Evolutionary conservation across 2,329 filamentous ascomycete genomes (phyloP), one percentile per base, ranked within the genome.

Genomic region (Curvularia sp.): DNA sequence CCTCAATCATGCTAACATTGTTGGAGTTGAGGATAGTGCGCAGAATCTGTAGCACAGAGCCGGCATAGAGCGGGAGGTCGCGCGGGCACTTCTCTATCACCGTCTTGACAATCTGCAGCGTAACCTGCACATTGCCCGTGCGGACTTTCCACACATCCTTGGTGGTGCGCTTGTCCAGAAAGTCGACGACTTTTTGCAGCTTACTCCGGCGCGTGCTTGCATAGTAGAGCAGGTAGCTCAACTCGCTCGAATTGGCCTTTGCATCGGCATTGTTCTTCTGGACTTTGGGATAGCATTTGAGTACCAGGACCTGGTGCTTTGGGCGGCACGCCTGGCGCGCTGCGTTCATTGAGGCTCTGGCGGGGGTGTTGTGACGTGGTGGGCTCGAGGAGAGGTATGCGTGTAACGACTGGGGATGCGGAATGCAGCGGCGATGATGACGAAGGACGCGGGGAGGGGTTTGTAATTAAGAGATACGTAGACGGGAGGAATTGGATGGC

Each of bases 171-270:
- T 94, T 96, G 81, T 98, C 93, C 65, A 99, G 84, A 75, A 97
- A 99, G 69, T 88, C 88, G 77, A 92, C 93, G 67, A 99, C 93
- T 80, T 99, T 99, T 73, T 95, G 92, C 69, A 98, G 88, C 84
- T 98, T 99, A 79, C 91, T 94, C 65, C 92, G 89, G 60, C 94
- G 91, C 69, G 93, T 97, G 75, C 91, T 96, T 61, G 92, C 93
- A 82, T 99, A 98, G 84, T 96, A 98, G 54, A 98, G 87, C 65
- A 99, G 86, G 77, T 98, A 98, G 79, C 92, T 96, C 63, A 99
- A 87, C 83, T 99, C 95, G 80, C 92, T 96, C 66, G 92, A 92
- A 79, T 98, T 98, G 44, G 95, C 93, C 80, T 94, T 96, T 74
- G 97, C 92, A 72, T 97, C 92, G 75, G 93, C 90, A 62, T 77